Base-by-base conservation (phyloP, 805 yeast genomes). In the Candida insectalens region DNA sequence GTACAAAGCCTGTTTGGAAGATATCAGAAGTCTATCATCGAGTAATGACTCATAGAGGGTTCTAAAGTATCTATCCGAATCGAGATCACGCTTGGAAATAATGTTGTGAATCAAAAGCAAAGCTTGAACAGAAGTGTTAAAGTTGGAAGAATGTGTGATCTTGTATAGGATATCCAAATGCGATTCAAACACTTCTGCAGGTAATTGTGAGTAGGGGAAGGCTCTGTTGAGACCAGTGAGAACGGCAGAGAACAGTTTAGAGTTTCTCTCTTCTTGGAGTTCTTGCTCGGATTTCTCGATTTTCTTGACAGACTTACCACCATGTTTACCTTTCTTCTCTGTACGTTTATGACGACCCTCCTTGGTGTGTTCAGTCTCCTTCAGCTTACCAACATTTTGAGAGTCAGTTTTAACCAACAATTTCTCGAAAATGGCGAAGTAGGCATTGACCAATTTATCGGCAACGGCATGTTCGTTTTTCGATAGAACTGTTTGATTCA, bases 141-240 rank as follows among this genome's bases (percentile, higher is more conserved):
- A 88, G 55, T 92, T 92, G 18, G 95, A 76, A 13, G 95, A 80
- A 56, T 89, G 96, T 4, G 96, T 88, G 53, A 89, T 89, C 49
- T 74, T 75, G 68, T 81, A 92, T 36, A 92, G 62, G 0, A 94
- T 79, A 50, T 84, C 80, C 50, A 89, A 64, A 59, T 92, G 96
- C 40, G 71, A 65, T 43, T 75, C 73, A 50, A 79, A 84, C 5
- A 73, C 71, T 19, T 79, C 77, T 25, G 75, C 69, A 13, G 85
- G 77, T 35, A 92, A 63, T 42, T 75, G 69, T 2, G 95, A 77
- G 54, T 83, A 92, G 36, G 97, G 97, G 67, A 84, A 89, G 1
- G 97, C 88, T 60, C 98, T 82, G 55, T 92, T 92, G 38, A 92
- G 71, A 45, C 98, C 98, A 1, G 98, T 85, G 44, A 92, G 70